phyloP scores from a whole-genome alignment of 495 filamentous ascomycete species.

The Lasiosphaeris hirsuta region DNA sequence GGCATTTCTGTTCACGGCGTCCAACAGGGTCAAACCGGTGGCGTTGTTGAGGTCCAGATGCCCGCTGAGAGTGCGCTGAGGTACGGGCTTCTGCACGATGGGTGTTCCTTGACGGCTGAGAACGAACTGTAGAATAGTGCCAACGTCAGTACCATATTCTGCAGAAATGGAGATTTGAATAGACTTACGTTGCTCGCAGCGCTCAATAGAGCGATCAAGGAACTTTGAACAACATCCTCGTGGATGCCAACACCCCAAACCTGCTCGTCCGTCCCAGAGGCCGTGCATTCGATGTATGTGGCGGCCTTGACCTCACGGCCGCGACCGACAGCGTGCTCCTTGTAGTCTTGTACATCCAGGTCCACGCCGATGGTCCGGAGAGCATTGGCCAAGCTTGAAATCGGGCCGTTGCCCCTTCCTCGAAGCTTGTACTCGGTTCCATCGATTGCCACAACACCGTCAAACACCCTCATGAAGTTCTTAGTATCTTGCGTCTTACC shows the following conservation, averaged over 20 bases:
- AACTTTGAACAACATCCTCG: constrained; percentile 90
- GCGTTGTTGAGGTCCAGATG: constrained; percentile 34
- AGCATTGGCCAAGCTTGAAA: constrained; percentile 83
- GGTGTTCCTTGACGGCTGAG: constrained; percentile 55
- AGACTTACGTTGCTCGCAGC: constrained; percentile 83
- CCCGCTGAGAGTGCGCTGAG: constrained; percentile 32
- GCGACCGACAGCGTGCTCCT: constrained; percentile 87
- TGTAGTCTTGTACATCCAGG: constrained; percentile 90
- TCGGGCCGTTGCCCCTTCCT: constrained; percentile 83
- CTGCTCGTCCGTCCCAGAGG: constrained; percentile 61
- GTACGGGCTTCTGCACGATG: constrained; percentile 43
- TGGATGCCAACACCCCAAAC: constrained; percentile 98
- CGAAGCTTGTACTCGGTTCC: constrained; percentile 71
- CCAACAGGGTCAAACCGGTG: constrained; percentile 9
- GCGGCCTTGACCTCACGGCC: constrained; percentile 83
- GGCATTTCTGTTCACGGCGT: constrained; percentile 27
- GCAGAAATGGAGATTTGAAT: background rate
- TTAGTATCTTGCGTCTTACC: constrained; percentile 70
- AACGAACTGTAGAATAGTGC: constrained; percentile 49
- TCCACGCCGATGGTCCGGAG: constrained; percentile 79
- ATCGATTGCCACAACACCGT: constrained; percentile 84
- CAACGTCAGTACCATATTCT: constrained; percentile 7
- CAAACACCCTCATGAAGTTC: constrained; percentile 78
- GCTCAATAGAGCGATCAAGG: constrained; percentile 80
- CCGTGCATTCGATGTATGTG: constrained; percentile 88